Conservation (phyloP, 2,329 filamentous ascomycete species). For the Orbilia brochopaga region DNA sequence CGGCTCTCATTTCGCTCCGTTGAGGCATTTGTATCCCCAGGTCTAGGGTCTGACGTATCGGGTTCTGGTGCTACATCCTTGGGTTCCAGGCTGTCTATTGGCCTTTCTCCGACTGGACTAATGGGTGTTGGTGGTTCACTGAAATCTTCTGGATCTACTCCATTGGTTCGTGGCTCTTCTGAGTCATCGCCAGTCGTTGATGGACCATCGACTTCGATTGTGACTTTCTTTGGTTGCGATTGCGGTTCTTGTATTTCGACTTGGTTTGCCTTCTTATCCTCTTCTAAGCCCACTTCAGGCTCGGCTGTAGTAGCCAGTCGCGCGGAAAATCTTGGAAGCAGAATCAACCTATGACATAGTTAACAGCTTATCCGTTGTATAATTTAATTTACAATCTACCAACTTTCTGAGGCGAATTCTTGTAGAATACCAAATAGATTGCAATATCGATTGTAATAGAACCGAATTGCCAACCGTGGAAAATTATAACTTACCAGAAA, state of each 20-base stretch:
- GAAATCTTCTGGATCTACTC: too few relatives aligned
- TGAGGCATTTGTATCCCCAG: neutral
- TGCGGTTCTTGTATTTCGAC: too few relatives aligned
- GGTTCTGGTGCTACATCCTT: too few relatives aligned
- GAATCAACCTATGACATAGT: conserved; percentile 1
- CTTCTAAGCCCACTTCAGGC: neutral
- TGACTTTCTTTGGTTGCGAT: neutral
- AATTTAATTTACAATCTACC: neutral
- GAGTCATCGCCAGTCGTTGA: neutral
- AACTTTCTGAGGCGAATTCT: neutral
- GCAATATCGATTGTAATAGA: neutral
- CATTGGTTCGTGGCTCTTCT: neutral
- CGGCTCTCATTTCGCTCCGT: neutral
- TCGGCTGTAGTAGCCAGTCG: too few relatives aligned
- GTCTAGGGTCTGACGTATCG: neutral
- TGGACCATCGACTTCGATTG: neutral
- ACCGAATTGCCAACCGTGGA: neutral
- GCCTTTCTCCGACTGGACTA: too few relatives aligned
- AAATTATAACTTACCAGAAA: conserved; percentile 6
- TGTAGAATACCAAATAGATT: neutral
- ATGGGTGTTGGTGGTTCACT: too few relatives aligned
- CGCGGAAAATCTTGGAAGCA: neutral
- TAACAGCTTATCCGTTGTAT: neutral
- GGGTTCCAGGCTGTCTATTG: too few relatives aligned
- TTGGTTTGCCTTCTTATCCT: neutral